Conservation (phyloP, 1,284 basidiomycete species). For the Cutaneotrichosporon mucoides region DNA sequence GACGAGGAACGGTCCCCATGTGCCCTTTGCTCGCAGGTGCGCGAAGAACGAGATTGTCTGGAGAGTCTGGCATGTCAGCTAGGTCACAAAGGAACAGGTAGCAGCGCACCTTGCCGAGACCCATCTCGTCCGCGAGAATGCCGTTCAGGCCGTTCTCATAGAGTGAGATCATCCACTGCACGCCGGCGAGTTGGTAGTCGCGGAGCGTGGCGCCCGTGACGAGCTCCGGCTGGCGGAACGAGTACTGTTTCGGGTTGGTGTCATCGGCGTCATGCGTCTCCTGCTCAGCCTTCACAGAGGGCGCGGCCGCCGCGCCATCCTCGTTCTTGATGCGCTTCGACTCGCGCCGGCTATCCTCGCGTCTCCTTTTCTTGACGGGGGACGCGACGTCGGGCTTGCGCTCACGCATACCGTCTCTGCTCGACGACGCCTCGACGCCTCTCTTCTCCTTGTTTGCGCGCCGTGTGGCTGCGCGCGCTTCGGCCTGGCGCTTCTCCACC, state of each 20-base stretch:
- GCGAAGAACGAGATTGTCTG: slow-evolving; percentile 92
- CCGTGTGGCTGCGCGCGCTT: slow-evolving; percentile 36
- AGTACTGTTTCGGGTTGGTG: slow-evolving; percentile 32
- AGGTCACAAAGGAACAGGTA: no score
- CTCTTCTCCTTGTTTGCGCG: slow-evolving; percentile 46
- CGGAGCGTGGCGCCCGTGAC: slow-evolving; percentile 81
- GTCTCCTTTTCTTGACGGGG: slow-evolving; percentile 5
- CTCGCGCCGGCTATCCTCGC: neutral
- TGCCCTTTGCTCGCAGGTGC: slow-evolving; percentile 71
- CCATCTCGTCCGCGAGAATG: slow-evolving; percentile 82
- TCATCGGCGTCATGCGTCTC: slow-evolving; percentile 22
- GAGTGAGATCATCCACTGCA: slow-evolving; percentile 92
- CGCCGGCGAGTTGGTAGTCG: slow-evolving; percentile 88
- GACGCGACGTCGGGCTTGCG: slow-evolving; percentile 15
- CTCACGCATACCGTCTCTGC: slow-evolving; percentile 18
- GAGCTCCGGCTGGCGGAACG: slow-evolving; percentile 64
- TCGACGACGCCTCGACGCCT: slow-evolving; percentile 18
- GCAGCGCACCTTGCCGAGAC: slow-evolving; percentile 67
- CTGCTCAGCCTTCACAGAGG: slow-evolving; percentile 9
- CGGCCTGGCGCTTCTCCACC: slow-evolving; percentile 41
- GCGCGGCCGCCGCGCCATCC: neutral
- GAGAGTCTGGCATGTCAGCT: slow-evolving; percentile 60
- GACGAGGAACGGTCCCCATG: slow-evolving; percentile 76
- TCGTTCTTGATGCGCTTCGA: slow-evolving; percentile 9
- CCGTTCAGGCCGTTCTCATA: slow-evolving; percentile 94